A percentile compares a stretch with the other conserved stretches of the same genome.
phyloP scores from a whole-genome alignment of 2,329 filamentous ascomycete species.

The Calonectria fujianensis region DNA sequence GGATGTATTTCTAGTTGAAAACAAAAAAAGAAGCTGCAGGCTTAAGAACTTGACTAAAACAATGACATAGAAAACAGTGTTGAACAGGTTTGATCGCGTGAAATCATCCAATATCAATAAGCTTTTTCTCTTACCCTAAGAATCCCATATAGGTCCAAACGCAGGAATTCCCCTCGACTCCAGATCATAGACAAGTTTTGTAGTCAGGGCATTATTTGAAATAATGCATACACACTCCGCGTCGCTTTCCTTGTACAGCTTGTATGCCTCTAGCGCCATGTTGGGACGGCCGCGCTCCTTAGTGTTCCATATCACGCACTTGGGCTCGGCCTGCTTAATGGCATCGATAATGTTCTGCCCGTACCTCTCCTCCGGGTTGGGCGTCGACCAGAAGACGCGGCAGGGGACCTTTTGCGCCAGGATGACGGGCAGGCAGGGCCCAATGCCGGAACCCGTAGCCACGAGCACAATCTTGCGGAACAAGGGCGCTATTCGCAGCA shows the following conservation, averaged over 20 bases:
- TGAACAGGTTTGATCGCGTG: too few species aligned
- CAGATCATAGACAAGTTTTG: neutral
- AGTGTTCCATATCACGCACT: neutral
- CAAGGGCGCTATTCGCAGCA: neutral
- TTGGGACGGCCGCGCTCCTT: neutral
- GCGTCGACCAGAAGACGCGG: neutral
- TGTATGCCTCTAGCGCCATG: neutral
- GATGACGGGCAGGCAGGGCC: neutral
- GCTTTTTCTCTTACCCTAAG: neutral
- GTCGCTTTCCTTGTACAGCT: neutral
- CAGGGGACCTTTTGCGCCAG: neutral
- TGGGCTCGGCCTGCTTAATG: neutral
- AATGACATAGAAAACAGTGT: too few species aligned
- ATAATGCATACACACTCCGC: conserved; percentile 3
- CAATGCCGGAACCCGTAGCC: neutral
- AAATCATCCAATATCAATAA: neutral
- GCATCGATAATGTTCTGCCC: neutral
- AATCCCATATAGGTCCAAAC: neutral
- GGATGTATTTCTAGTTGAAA: too few species aligned
- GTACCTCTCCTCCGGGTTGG: neutral
- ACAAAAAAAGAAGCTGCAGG: too few species aligned
- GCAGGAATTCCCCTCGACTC: neutral
- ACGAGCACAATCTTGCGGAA: conserved; percentile 4
- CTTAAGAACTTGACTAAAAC: too few species aligned
- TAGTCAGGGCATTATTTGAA: neutral